Percentiles rank a stretch among this genome's conserved stretches.
phyloP scores from a whole-genome alignment of 495 filamentous ascomycete genomes.

The Aspergillus heteromorphus region DNA sequence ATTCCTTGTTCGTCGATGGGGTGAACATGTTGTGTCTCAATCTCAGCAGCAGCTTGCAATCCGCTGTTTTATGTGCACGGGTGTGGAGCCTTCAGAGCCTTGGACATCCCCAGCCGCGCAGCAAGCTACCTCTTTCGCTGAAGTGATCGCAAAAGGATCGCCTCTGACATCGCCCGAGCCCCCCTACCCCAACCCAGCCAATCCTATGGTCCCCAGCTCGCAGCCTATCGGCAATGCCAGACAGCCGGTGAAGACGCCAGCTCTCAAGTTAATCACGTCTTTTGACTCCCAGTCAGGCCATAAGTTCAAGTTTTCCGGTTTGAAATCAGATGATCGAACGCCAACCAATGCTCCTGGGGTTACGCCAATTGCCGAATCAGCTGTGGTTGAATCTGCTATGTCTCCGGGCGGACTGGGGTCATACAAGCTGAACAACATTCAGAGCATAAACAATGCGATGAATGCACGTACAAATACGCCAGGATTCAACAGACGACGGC shows the following conservation, averaged over 20 bases:
- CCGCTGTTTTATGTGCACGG: conserved; percentile 82
- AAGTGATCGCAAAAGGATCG: conserved; percentile 28
- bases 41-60: conserved; percentile 87
- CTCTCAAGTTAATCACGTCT: conserved; percentile 87
- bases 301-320: conserved; percentile 62
- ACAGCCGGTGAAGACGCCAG: conserved; percentile 65
- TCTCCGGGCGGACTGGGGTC: conserved; percentile 68
- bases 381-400: conserved; percentile 77
- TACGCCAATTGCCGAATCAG: conserved; percentile 91
- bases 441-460: conserved; percentile 59
- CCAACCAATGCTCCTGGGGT: conserved; percentile 70
- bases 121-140: conserved; percentile 49
- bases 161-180: conserved; percentile 43
- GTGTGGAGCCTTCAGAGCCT: conserved; percentile 67
- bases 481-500: conserved; percentile 60
- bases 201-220: conserved; percentile 20
- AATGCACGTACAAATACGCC: conserved; percentile 71
- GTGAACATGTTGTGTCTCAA: conserved; percentile 81
- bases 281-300: conserved; percentile 61
- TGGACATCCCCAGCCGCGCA: conserved; percentile 80
- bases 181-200: conserved; percentile 23
- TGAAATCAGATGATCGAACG: conserved; percentile 62
- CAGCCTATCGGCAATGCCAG: conserved; percentile 25
- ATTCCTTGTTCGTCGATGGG: conserved; percentile 87
- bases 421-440: conserved; percentile 54